A percentile compares a stretch with the other conserved stretches of the same genome.
These are phyloP conservation scores for Fusarium illudens DNA, from an alignment of 2,329 filamentous ascomycete species.

Conservation along the genomic window DNA sequence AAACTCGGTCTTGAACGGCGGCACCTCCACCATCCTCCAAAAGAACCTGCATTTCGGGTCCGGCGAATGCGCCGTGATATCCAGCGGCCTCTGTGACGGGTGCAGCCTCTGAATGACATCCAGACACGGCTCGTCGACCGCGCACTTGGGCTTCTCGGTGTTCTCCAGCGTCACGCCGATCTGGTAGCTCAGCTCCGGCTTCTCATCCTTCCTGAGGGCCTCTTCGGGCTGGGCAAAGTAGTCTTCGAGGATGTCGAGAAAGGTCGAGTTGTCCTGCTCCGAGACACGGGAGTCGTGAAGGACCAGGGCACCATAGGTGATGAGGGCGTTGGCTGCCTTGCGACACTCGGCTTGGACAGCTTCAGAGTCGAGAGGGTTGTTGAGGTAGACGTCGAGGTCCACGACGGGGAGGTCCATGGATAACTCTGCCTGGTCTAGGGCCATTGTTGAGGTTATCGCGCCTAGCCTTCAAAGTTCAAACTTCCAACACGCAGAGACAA, in stretches of 20 bases:
- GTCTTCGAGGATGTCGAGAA: constrained; percentile 70
- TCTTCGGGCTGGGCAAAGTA: constrained; percentile 67
- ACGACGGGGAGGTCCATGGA: constrained; percentile 67
- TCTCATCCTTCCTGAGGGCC: constrained; percentile 59
- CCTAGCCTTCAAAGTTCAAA: too few relatives aligned
- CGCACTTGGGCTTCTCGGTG: constrained; percentile 70
- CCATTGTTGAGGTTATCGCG: constrained; percentile 20
- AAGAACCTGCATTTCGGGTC: constrained; percentile 72
- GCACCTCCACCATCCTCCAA: constrained; percentile 65
- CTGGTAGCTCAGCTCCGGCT: constrained; percentile 67
- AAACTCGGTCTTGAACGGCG: constrained; percentile 64
- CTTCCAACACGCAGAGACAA: neutral
- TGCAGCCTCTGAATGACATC: constrained; percentile 63
- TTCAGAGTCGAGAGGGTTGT: constrained; percentile 52
- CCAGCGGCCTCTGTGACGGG: constrained; percentile 64
- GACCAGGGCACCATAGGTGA: constrained; percentile 67
- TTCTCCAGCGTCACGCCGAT: constrained; percentile 70
- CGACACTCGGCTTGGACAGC: constrained; percentile 60
- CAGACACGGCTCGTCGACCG: constrained; percentile 68
- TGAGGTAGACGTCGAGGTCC: constrained; percentile 66
- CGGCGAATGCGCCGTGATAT: constrained; percentile 63
- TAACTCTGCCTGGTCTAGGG: constrained; percentile 38
- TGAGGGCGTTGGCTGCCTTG: constrained; percentile 64
- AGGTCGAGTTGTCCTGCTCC: constrained; percentile 62
- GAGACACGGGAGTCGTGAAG: constrained; percentile 68